phyloP scores from a whole-genome alignment of 1,139 yeast genomes.

The Hemisphaericaspora xylofermentans region DNA sequence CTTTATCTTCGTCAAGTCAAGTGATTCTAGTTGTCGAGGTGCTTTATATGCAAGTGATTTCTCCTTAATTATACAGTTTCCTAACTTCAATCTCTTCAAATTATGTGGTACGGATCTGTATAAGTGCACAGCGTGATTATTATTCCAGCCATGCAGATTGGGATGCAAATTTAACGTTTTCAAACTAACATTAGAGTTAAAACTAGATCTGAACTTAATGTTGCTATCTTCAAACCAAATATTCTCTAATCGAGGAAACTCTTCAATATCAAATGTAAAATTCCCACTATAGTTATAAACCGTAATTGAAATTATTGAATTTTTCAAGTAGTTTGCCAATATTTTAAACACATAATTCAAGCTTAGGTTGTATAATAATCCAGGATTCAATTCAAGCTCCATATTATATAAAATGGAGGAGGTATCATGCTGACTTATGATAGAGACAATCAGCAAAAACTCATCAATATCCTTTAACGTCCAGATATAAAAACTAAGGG shows the following conservation, averaged over 20 bases:
- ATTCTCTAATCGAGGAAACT: conserved; percentile 14
- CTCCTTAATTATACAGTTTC: conserved; percentile 17
- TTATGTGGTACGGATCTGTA: conserved; percentile 16
- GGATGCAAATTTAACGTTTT: conserved; percentile 15
- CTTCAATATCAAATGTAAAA: conserved; percentile 15
- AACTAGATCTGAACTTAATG: conserved; percentile 11
- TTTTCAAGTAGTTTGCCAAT: conserved; percentile 3
- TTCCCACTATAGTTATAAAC: conserved; percentile 17
- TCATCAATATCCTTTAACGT: conserved; percentile 19
- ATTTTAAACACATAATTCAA: conserved; percentile 12
- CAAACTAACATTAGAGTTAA: conserved; percentile 7
- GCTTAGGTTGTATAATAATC: conserved; percentile 16
- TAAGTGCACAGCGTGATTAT: conserved; percentile 13
- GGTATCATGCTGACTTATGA: background rate
- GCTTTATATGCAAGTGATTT: conserved; percentile 10
- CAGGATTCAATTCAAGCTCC: conserved; percentile 25
- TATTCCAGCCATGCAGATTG: conserved; percentile 17
- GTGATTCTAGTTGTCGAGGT: conserved; percentile 13
- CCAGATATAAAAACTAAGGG: conserved; percentile 24
- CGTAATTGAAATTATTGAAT: conserved; percentile 7
- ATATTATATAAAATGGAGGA: conserved; percentile 14
- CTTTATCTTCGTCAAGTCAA: conserved; percentile 15
- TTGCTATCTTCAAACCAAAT: conserved; percentile 22
- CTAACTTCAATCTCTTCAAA: conserved; percentile 16
- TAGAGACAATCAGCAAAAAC: conserved; percentile 8